Conservation (phyloP, 345 rosid genomes). For the Kandelia obovata region DNA sequence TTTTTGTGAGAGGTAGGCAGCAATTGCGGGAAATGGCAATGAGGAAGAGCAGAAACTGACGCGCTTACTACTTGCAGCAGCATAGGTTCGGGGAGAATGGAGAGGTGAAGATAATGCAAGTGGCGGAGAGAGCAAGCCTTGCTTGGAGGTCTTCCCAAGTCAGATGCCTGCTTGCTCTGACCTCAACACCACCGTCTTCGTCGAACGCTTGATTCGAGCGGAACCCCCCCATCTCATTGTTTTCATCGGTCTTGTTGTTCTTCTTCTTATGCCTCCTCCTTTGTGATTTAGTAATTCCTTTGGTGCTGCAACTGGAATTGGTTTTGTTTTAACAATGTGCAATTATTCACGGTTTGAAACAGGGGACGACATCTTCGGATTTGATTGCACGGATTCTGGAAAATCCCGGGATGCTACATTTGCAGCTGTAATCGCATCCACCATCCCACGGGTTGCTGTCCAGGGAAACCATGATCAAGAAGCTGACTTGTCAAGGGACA, state of each 20-base stretch:
- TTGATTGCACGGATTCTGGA: conserved; percentile 58
- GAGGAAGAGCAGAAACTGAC: too few species aligned
- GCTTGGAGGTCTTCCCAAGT: conserved; percentile 46
- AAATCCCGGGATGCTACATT: conserved; percentile 64
- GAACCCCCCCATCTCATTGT: conserved; percentile 80
- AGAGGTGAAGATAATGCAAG: conserved; percentile 78
- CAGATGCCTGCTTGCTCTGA: conserved; percentile 63
- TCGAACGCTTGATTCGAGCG: conserved; percentile 65
- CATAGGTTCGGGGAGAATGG: conserved; percentile 47
- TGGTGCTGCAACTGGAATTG: neutral
- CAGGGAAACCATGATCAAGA: conserved; percentile 92
- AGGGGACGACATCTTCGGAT: conserved; percentile 75
- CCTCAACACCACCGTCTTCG: conserved; percentile 75
- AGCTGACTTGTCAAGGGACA: conserved; percentile 67
- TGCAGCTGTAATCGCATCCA: conserved; percentile 66
- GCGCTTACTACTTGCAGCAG: too few species aligned
- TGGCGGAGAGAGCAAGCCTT: conserved; percentile 60
- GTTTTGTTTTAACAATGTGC: neutral
- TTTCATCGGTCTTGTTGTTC: conserved; percentile 56
- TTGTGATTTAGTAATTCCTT: too few species aligned
- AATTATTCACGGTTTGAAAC: conserved; percentile 11
- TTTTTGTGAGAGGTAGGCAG: too few species aligned
- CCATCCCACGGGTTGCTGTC: conserved; percentile 83
- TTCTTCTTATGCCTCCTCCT: neutral
- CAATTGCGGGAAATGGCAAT: too few species aligned